Conservation (phyloP, 1,139 yeast species). For the Lizanozyma gosingica region DNA sequence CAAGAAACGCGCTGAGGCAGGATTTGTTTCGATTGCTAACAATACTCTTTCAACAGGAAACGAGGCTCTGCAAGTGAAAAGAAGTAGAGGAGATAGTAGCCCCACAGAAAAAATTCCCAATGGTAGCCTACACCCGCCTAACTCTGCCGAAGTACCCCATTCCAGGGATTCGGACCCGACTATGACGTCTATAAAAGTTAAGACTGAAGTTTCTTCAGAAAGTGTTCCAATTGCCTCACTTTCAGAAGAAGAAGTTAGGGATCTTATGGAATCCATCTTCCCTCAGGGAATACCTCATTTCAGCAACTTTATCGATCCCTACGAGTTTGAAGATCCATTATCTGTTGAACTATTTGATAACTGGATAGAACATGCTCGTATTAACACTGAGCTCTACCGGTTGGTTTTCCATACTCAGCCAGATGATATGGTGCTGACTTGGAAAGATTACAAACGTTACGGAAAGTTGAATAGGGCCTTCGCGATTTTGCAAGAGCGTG, state of each 20-base stretch:
- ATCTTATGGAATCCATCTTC: slow-evolving; percentile 30
- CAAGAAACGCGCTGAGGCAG: slow-evolving; percentile 25
- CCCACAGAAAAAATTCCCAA: slow-evolving; percentile 1
- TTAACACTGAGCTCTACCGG: slow-evolving; percentile 76
- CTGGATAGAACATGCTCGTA: slow-evolving; percentile 81
- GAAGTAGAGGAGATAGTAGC: slow-evolving; percentile 1
- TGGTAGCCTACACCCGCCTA: neutral
- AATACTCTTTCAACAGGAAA: neutral
- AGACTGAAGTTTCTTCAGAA: slow-evolving; percentile 7
- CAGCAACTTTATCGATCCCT: slow-evolving; percentile 69
- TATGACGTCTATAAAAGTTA: slow-evolving; percentile 2
- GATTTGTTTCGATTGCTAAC: slow-evolving; percentile 11
- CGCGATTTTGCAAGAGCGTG: slow-evolving; percentile 37
- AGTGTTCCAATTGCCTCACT: slow-evolving; percentile 39
- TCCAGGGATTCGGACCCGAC: slow-evolving; percentile 2
- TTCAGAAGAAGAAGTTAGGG: slow-evolving; percentile 37
- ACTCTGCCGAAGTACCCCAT: slow-evolving; percentile 1
- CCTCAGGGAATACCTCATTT: slow-evolving; percentile 20
- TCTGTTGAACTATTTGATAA: slow-evolving; percentile 68
- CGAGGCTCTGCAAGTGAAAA: neutral
- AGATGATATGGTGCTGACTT: slow-evolving; percentile 75
- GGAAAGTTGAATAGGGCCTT: slow-evolving; percentile 51
- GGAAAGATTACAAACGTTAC: slow-evolving; percentile 82
- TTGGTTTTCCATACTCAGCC: slow-evolving; percentile 92
- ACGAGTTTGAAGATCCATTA: slow-evolving; percentile 79